Percentiles rank a stretch among this genome's conserved stretches.
Evolutionary conservation across 1,284 basidiomycete species (phyloP).

Genomic region (Volvariella volvacea): DNA sequence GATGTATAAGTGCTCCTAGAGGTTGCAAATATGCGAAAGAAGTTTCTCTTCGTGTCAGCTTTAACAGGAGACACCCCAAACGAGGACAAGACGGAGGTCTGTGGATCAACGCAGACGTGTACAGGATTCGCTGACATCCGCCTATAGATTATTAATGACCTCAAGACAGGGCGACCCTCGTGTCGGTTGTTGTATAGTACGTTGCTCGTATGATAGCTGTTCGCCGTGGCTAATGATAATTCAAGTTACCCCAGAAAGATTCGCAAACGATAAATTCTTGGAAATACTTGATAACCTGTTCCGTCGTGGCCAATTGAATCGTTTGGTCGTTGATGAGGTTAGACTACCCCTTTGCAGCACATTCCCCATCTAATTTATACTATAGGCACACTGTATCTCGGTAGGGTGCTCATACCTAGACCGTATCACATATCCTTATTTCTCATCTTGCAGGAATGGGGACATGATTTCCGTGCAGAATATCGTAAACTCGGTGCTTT

Average conservation of each 20-base stretch:
- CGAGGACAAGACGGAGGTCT: slow-evolving; percentile 50
- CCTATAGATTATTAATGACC: slow-evolving; percentile 55
- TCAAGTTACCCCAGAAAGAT: slow-evolving; percentile 64
- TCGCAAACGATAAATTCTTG: slow-evolving; percentile 51
- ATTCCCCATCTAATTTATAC: background rate
- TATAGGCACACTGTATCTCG: slow-evolving; percentile 81
- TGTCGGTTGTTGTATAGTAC: slow-evolving; percentile 69
- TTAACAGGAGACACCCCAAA: slow-evolving; percentile 61
- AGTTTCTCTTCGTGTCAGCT: slow-evolving; percentile 53
- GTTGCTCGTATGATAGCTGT: slow-evolving; percentile 12
- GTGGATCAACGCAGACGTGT: slow-evolving; percentile 16
- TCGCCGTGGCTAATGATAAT: background rate
- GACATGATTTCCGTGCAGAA: slow-evolving; percentile 70
- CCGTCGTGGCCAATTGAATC: slow-evolving; percentile 49
- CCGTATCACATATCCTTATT: background rate
- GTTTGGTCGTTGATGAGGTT: slow-evolving; percentile 80
- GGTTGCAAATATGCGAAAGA: slow-evolving; percentile 52
- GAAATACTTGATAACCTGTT: slow-evolving; percentile 46
- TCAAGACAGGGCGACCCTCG: slow-evolving; percentile 53
- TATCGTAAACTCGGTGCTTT: slow-evolving; percentile 72
- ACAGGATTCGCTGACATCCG: background rate
- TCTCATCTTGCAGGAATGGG: slow-evolving; percentile 65
- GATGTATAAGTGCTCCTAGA: slow-evolving; percentile 34
- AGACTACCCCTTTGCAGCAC: slow-evolving; percentile 9
- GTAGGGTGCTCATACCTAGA: slow-evolving; percentile 32